Conservation (phyloP, 2,329 filamentous ascomycete genomes). For the Mariannaea sp. region DNA sequence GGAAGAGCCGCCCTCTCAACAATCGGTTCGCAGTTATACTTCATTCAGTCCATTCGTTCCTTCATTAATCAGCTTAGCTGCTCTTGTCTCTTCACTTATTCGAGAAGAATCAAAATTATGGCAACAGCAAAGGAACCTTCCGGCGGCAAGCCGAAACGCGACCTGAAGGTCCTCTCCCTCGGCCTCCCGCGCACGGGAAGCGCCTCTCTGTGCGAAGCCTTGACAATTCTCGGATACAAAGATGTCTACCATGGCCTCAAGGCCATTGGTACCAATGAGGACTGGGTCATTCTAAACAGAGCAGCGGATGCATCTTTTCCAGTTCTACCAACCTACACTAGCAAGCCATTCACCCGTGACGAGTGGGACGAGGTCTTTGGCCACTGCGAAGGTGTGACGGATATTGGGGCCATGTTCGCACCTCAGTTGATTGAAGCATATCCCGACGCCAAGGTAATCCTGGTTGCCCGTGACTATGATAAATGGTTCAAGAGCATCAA, state of each 20-base stretch:
- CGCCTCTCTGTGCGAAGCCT: slow-evolving; percentile 42
- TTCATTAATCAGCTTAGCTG: too few relatives aligned
- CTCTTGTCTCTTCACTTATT: too few relatives aligned
- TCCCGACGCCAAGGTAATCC: slow-evolving; percentile 43
- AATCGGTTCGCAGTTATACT: too few relatives aligned
- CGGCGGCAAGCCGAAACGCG: neutral
- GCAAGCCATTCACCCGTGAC: slow-evolving; percentile 32
- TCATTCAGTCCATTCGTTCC: too few relatives aligned
- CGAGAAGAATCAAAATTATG: too few relatives aligned
- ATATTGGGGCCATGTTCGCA: slow-evolving; percentile 38
- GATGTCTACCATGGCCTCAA: slow-evolving; percentile 41
- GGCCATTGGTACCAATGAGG: slow-evolving; percentile 28
- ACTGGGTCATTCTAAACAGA: slow-evolving; percentile 35
- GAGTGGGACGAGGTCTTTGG: slow-evolving; percentile 44
- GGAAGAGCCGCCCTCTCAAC: too few relatives aligned
- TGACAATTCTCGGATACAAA: slow-evolving; percentile 41
- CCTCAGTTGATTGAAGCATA: slow-evolving; percentile 39
- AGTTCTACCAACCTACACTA: slow-evolving; percentile 35
- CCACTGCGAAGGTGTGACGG: slow-evolving; percentile 38
- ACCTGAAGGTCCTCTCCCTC: slow-evolving; percentile 39
- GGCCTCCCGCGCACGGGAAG: slow-evolving; percentile 42
- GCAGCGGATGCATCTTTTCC: slow-evolving; percentile 41
- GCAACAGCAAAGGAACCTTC: neutral
- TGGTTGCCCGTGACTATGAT: slow-evolving; percentile 40
- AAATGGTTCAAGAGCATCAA: slow-evolving; percentile 41